Conservation (phyloP, 148 eudicot species). For the Oxyria digyna region DNA sequence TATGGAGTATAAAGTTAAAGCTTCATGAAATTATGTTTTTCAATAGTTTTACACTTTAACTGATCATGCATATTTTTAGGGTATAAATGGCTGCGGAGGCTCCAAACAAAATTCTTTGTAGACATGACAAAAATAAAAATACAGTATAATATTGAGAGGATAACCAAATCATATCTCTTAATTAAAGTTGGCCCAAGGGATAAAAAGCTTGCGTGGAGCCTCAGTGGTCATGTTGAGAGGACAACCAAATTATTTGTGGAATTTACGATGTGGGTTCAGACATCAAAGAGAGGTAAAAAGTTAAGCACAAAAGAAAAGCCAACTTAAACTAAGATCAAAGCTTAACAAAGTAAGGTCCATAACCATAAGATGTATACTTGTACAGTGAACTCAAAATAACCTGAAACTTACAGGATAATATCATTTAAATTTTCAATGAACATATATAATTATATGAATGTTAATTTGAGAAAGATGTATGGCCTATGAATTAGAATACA, state of each 20-base stretch:
- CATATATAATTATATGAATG: too few relatives aligned
- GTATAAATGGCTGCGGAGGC: neutral
- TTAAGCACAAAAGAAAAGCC: conserved; percentile 2
- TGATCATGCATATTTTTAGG: neutral
- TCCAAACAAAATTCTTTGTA: neutral
- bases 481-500: too few relatives aligned
- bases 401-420: too few relatives aligned
- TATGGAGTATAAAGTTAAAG: neutral
- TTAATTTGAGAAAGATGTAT: too few relatives aligned
- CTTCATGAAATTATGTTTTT: too few relatives aligned
- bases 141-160: neutral
- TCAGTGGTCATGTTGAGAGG: conserved; percentile 15
- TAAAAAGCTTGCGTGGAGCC: conserved; percentile 9
- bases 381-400: too few relatives aligned
- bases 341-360: too few relatives aligned
- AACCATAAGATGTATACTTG: too few relatives aligned
- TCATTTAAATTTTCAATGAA: too few relatives aligned
- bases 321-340: neutral
- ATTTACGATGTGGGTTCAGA: conserved; percentile 27
- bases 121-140: neutral
- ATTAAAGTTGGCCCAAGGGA: neutral
- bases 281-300: conserved; percentile 7
- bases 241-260: conserved; percentile 31
- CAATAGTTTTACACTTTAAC: neutral
- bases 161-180: neutral